Percentiles rank a stretch among this genome's conserved stretches.
Evolutionary conservation across 148 eudicot genomes (phyloP).

Genomic region (Pouteria glomerata): DNA sequence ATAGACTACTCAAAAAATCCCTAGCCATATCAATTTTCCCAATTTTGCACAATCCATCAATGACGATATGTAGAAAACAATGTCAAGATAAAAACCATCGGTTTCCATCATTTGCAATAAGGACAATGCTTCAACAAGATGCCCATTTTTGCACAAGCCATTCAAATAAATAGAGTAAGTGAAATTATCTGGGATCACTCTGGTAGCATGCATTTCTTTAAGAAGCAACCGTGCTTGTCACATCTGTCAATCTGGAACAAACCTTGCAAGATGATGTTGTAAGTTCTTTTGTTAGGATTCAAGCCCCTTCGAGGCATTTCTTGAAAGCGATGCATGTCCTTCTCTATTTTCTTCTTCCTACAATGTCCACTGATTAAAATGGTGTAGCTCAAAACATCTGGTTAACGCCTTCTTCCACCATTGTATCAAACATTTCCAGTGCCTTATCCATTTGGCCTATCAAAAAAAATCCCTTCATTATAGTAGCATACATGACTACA

Average conservation of each 20-base stretch:
- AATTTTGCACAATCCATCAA: slow-evolving; percentile 5
- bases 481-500: not conserved
- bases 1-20: not conserved
- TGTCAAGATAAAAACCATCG: not conserved
- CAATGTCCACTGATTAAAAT: too few relatives aligned
- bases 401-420: not conserved
- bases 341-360: too few relatives aligned
- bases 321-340: not conserved
- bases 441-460: slow-evolving; percentile 9
- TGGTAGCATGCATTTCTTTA: slow-evolving; percentile 6
- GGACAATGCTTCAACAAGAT: not conserved
- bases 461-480: slow-evolving; percentile 13
- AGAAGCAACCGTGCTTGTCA: slow-evolving; percentile 3
- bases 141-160: too few relatives aligned
- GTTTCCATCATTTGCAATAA: not conserved
- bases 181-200: not conserved
- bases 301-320: slow-evolving; percentile 10
- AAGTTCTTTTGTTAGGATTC: slow-evolving; percentile 6
- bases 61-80: slow-evolving; percentile 4
- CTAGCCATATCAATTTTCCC: not conserved
- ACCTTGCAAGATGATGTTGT: slow-evolving; percentile 10
- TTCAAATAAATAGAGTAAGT: not conserved
- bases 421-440: not conserved
- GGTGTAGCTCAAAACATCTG: slow-evolving; percentile 5
- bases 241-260: slow-evolving; percentile 10